Evolutionary conservation across 2,329 filamentous ascomycete genomes (phyloP), one percentile per base, ranked within the genome.

Genomic region (Curvularia eragrostidis): DNA sequence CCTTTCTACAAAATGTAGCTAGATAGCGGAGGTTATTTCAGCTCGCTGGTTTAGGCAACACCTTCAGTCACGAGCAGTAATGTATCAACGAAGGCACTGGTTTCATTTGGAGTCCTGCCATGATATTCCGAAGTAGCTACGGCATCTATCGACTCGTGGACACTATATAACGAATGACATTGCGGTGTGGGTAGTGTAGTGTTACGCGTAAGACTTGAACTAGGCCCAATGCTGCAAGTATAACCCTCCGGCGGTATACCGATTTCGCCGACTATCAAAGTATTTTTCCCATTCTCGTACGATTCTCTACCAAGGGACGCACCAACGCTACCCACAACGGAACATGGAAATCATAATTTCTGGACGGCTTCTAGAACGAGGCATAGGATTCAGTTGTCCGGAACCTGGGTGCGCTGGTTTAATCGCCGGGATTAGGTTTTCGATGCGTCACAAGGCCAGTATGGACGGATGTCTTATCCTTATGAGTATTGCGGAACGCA

Each of bases 51-150:
- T 38, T 21, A 32, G 41, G 19, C 32, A 34, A 19, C 32, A 5
- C 12, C 13, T 23, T 56, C 52, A 56, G 48, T 56, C 34, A 52
- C 48, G 26, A 13, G 26, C 8, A 19, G 18, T 18, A 54, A 41
- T 43, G 49, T 18, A 54, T 19, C 30, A 48, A 23, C 43, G 1
- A 48, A 19, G 23, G 30, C 38, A 44, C 18, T 54, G 23, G 39
- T 24, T 32, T 28, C 44, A 10, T 30, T 19, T 23, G 18, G 9
- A 12, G 32, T 30, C 18, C 19, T 28, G 15, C n/a, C 30, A 38
- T 39, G 18, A 38, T 24, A 18, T 24, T 23, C 49, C 30, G 39
- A 24, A 48, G 54, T 32, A 46, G 2, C n/a, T 34, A 15, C 9
- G 5, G 9, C 18, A 3, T 15, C n/a, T 19, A 3, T 19, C 2